These are phyloP conservation scores for Solanum verrucosum DNA, from an alignment of 257 asterid genomes.

Conservation along the genomic window DNA sequence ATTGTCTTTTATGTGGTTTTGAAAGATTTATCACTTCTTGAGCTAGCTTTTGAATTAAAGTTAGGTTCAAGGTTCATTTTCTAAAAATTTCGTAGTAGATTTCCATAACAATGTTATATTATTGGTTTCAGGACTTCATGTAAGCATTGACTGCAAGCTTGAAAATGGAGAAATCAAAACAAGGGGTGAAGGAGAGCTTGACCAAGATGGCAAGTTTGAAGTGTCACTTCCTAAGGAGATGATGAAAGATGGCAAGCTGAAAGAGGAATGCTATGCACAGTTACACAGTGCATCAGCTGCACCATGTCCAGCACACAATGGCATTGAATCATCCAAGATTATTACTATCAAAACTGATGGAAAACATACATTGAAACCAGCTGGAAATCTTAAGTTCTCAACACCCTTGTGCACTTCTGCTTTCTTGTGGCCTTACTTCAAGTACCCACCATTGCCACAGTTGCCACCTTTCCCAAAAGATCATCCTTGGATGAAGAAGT, in stretches of 20 bases:
- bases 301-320: slow-evolving; percentile 68
- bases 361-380: slow-evolving; percentile 34
- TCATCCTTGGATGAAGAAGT: slow-evolving; percentile 14
- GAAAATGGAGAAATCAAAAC: slow-evolving; percentile 41
- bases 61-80: not conserved
- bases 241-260: slow-evolving; percentile 36
- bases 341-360: slow-evolving; percentile 22
- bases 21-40: not conserved
- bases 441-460: slow-evolving; percentile 58
- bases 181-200: slow-evolving; percentile 46
- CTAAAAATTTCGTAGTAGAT: not conserved
- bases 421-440: slow-evolving; percentile 54
- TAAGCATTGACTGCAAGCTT: slow-evolving; percentile 71
- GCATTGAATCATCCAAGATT: slow-evolving; percentile 51
- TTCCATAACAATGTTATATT: not conserved
- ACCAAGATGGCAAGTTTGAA: slow-evolving; percentile 56
- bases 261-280: slow-evolving; percentile 74
- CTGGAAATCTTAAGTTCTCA: slow-evolving; percentile 49
- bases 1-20: not conserved
- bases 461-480: slow-evolving; percentile 33
- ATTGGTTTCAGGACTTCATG: slow-evolving; percentile 48
- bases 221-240: slow-evolving; percentile 39
- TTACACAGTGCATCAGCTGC: slow-evolving; percentile 56
- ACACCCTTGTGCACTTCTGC: slow-evolving; percentile 67
- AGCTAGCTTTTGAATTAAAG: not conserved